Conservation (phyloP, 306 rosid species). For the Lathyrus oleraceus region DNA sequence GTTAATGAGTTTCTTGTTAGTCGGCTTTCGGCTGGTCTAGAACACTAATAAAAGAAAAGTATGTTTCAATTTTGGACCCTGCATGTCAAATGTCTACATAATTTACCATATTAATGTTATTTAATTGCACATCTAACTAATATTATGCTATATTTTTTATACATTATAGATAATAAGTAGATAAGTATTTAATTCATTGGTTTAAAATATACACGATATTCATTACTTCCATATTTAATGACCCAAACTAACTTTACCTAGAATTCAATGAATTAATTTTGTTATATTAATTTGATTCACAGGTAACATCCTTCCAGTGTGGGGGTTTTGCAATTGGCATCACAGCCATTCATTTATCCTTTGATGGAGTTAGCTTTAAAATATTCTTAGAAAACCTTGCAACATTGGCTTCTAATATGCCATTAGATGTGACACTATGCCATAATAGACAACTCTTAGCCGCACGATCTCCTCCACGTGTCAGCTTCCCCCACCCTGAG, state of each 20-base stretch:
- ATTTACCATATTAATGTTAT: too few species aligned
- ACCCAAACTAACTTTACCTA: background rate
- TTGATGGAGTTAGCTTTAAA: conserved; percentile 70
- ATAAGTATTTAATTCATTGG: too few species aligned
- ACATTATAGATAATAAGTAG: too few species aligned
- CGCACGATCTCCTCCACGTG: conserved; percentile 77
- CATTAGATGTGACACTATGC: conserved; percentile 45
- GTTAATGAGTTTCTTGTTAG: too few species aligned
- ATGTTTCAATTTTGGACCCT: too few species aligned
- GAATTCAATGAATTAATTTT: background rate
- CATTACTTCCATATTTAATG: background rate
- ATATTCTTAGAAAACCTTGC: conserved; percentile 68
- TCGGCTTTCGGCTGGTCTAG: too few species aligned
- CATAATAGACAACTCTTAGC: conserved; percentile 63
- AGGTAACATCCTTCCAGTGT: conserved; percentile 62
- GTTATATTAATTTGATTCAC: background rate
- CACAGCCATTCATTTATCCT: conserved; percentile 52
- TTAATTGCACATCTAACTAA: too few species aligned
- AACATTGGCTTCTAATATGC: conserved; percentile 55
- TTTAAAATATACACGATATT: too few species aligned
- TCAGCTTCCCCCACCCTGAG: conserved; percentile 66
- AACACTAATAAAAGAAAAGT: too few species aligned
- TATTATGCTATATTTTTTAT: too few species aligned
- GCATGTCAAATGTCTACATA: too few species aligned
- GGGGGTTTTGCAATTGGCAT: conserved; percentile 73